Evolutionary conservation across 2,329 filamentous ascomycete genomes (phyloP), one percentile per base, ranked within the genome.

Genomic region (Colletotrichum acutatum): DNA sequence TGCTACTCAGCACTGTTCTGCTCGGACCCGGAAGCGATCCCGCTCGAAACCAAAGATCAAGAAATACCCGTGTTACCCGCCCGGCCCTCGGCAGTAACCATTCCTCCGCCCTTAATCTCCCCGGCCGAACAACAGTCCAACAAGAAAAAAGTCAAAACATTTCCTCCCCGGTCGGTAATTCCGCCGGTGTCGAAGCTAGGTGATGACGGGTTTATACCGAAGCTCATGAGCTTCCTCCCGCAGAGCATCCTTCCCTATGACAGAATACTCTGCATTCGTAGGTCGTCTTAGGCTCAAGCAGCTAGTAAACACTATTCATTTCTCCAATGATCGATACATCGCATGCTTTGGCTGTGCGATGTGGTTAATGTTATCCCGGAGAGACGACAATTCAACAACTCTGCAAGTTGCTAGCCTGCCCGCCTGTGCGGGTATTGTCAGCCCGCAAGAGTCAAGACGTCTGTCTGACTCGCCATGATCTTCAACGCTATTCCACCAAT

Each of bases 391-490:
- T 42, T 14, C 37, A 42, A 19, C 42, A n/a, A n/a, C 3, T 34
- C 19, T n/a, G 22, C 42, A n/a, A 22, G 16, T 49, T 22, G 19
- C 16, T 49, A 49, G 42, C 22, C 42, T 49, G 16, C 16, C 37
- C 37, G 16, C 37, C 14, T 49, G 42, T 49, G 42, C 42, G 19
- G 42, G 19, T 22, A 49, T 22, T 49, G 42, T 49, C 42, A 49
- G 19, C 9, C 42, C 42, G 42, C 19, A 22, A 49, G 22, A 24
- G 12, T 28, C 14, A n/a, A 54, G 52, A 24, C 22, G 22, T 9
- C 32, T n/a, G 42, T 53, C 46, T 64, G 61, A 64, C 61, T 64
- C 61, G 61, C 32, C 22, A 14, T 22, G 61, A 53, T 37, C 19
- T 34, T 22, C 16, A 11, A 34, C 30, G n/a, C 54, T 12, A 5